Percentiles rank a stretch among this genome's conserved stretches.
These are phyloP conservation scores for Cutaneotrichosporon dermatis DNA, from an alignment of 1,284 basidiomycete genomes.

Conservation along the genomic window DNA sequence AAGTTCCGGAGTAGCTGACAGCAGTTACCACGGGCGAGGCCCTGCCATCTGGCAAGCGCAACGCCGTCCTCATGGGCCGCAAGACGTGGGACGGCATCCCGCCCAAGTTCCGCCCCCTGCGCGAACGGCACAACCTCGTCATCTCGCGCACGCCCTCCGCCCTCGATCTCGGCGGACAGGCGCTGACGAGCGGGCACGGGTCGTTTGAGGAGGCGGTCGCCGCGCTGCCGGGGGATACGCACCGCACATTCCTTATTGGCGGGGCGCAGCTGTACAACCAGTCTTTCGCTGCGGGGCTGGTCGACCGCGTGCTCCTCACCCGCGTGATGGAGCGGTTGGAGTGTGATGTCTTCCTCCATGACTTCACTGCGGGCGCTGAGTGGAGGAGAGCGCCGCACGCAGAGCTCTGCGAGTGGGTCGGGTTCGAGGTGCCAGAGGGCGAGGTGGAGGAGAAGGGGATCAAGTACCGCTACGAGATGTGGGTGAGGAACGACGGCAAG, in stretches of 20 bases:
- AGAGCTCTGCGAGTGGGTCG: constrained; percentile 68
- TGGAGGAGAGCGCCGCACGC: constrained; percentile 63
- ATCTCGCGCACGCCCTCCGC: constrained; percentile 61
- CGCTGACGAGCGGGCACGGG: constrained; percentile 25
- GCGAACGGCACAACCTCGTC: constrained; percentile 73
- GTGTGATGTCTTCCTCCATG: constrained; percentile 83
- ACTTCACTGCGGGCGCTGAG: constrained; percentile 54
- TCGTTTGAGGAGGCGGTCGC: constrained; percentile 40
- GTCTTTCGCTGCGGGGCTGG: constrained; percentile 55
- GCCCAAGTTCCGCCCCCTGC: constrained; percentile 75
- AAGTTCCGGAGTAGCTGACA: constrained; percentile 5
- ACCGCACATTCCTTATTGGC: constrained; percentile 73
- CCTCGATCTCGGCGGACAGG: constrained; percentile 57
- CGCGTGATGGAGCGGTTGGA: constrained; percentile 63
- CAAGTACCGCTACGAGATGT: constrained; percentile 88
- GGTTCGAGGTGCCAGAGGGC: constrained; percentile 69
- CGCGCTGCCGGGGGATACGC: constrained; percentile 13
- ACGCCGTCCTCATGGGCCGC: constrained; percentile 91
- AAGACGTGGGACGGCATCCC: constrained; percentile 99
- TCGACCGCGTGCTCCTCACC: constrained; percentile 80
- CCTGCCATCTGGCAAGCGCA: constrained; percentile 51
- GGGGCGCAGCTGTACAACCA: constrained; percentile 80
- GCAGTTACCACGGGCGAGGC: constrained; percentile 44
- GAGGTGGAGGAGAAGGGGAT: constrained; percentile 74
- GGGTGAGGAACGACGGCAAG: constrained; percentile 52